Conservation (phyloP, 208 protist genomes). For the Trypanosoma congolense region DNA sequence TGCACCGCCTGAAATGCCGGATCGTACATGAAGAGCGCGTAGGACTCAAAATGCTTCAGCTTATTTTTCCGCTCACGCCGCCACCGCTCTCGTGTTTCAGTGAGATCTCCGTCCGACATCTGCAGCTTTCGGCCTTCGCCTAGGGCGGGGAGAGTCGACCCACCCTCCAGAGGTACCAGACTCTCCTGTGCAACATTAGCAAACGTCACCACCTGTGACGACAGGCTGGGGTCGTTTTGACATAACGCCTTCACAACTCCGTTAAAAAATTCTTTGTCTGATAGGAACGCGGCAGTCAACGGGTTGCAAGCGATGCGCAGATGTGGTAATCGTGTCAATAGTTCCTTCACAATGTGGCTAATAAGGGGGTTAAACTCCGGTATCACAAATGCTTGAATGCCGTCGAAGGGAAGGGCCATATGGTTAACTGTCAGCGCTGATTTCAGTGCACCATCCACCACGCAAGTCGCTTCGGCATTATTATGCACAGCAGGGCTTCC, state of each 20-base stretch:
- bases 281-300: slow-evolving; percentile 53
- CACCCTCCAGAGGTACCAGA: slow-evolving; percentile 24
- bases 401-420: slow-evolving; percentile 27
- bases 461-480: slow-evolving; percentile 30
- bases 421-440: slow-evolving; percentile 4
- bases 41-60: slow-evolving; percentile 55
- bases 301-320: slow-evolving; percentile 45
- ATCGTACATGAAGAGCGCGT: slow-evolving; percentile 60
- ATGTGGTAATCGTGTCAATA: slow-evolving; percentile 32
- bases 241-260: slow-evolving; percentile 41
- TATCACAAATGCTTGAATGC: slow-evolving; percentile 46
- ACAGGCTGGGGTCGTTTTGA: slow-evolving; percentile 29
- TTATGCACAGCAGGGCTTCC: slow-evolving; percentile 40
- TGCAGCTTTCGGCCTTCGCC: slow-evolving; percentile 6
- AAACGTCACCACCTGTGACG: slow-evolving; percentile 12
- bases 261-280: slow-evolving; percentile 59
- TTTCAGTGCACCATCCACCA: slow-evolving; percentile 27
- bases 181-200: slow-evolving; percentile 17
- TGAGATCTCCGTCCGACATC: slow-evolving; percentile 16
- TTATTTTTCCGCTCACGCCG: slow-evolving; percentile 29
- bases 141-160: slow-evolving; percentile 29
- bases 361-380: slow-evolving; percentile 41
- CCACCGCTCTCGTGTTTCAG: slow-evolving; percentile 25
- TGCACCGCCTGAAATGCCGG: slow-evolving; percentile 45
- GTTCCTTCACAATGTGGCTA: slow-evolving; percentile 26